Base-by-base conservation (phyloP, 2,329 filamentous ascomycete genomes). In the Colletotrichum sp. region DNA sequence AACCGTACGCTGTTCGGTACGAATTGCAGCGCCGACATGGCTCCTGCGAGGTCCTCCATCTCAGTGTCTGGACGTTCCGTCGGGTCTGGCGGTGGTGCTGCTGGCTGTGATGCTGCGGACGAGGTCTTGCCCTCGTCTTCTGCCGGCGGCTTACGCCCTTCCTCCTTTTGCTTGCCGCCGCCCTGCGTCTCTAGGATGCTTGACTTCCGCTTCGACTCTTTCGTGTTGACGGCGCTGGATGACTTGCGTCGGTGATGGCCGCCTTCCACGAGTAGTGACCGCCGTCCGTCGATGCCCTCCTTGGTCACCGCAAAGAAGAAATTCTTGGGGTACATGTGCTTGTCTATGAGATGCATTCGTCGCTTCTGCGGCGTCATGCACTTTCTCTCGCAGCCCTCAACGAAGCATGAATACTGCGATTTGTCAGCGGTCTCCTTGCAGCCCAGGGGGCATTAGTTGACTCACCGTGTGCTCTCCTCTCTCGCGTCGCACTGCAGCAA, bases 301-400 rank as follows among this genome's bases (percentile, higher is more conserved):
- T 96, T 95, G 4, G 98, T 94, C 68, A 99, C 91, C 66, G 92
- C 92, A 81, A 98, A 98, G 84, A 98, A 96, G 85, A 96, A 98
- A 80, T 95, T 94, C 82, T 92, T 92, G 13, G 96, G 96, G 82
- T 97, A 99, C 86, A 93, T 90, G 84, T 99, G 97, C 86, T 98
- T 98, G 87, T 98, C 96, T 79, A 98, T 95, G 79, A 98, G 89
- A 87, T 99, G 96, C 83, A 95, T 92, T 39, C 95, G 91, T 60
- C 97, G 92, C 85, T 98, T 99, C 81, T 95, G 93, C 34, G 94
- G 93, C 6, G 95, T 96, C 71, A 91, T 92, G 85, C 96, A 98
- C 82, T 95, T 93, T 79, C 94, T 92, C 75, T 97, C 95, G 84
- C 97, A 99, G 65, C 90, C 93, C 81, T 98, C 94, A 8, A 98